A percentile compares a stretch with the other conserved stretches of the same genome.
Evolutionary conservation across 1,284 basidiomycete species (phyloP).

Genomic region (Jaminaea rosea): DNA sequence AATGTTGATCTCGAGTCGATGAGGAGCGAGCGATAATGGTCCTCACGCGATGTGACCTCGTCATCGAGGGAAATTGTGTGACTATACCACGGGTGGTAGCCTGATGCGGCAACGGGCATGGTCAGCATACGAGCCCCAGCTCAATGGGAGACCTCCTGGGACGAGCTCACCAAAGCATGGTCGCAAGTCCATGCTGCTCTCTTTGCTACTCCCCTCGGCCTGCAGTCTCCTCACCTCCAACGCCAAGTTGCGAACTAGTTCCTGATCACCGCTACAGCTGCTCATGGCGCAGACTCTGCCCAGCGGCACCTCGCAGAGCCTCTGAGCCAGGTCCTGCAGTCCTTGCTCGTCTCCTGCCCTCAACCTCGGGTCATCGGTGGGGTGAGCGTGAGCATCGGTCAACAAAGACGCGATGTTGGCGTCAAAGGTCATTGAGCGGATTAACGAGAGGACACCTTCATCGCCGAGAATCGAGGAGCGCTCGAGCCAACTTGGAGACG

Average conservation of each 20-base stretch:
- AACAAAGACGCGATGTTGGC: too few species aligned
- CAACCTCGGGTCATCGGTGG: constrained; percentile 30
- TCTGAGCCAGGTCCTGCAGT: constrained; percentile 5
- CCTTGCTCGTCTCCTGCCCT: constrained; percentile 11
- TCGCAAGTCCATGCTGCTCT: constrained; percentile 15
- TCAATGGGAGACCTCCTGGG: too few species aligned
- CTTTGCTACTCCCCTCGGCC: background rate
- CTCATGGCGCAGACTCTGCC: constrained; percentile 30
- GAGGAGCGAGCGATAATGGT: constrained; percentile 29
- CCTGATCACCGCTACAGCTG: constrained; percentile 28
- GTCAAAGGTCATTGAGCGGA: too few species aligned
- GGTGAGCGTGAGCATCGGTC: constrained; percentile 34
- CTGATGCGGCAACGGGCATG: background rate
- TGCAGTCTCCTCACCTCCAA: background rate
- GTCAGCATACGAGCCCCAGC: background rate
- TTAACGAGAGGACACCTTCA: too few species aligned
- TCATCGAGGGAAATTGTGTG: constrained; percentile 31
- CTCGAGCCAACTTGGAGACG: too few species aligned
- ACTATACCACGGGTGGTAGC: constrained; percentile 39
- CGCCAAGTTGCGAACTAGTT: constrained; percentile 26
- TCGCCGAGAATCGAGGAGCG: too few species aligned
- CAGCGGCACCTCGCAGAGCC: constrained; percentile 9
- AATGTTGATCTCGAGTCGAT: constrained; percentile 1
- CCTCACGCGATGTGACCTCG: constrained; percentile 9
- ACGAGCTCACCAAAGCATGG: constrained; percentile 28